phyloP scores from a whole-genome alignment of 176 grass and related monocot genomes.

The Tuctoria greenei region DNA sequence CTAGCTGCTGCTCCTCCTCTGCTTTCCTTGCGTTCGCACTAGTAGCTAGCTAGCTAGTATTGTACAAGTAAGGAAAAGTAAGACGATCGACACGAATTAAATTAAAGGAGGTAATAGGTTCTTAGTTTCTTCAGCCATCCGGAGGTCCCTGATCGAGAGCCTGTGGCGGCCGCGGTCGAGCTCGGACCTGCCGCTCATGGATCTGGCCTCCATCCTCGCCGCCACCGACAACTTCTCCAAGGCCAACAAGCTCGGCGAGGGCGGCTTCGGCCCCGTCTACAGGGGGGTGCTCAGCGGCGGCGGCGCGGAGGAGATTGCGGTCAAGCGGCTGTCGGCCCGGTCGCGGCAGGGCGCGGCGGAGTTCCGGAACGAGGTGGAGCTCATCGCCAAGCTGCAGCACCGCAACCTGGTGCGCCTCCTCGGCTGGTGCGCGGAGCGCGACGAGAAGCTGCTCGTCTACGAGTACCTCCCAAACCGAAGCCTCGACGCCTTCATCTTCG shows the following conservation, averaged over 20 bases:
- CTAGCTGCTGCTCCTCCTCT: neutral
- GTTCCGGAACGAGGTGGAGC: conserved; percentile 89
- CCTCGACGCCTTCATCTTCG: conserved; percentile 83
- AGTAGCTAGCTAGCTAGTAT: too few relatives aligned
- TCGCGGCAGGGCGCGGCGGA: conserved; percentile 71
- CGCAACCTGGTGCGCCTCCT: conserved; percentile 81
- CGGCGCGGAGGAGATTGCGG: conserved; percentile 63
- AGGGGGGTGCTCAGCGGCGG: conserved; percentile 61
- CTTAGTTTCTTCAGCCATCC: conserved; percentile 47
- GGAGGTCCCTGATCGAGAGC: conserved; percentile 55
- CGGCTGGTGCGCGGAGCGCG: conserved; percentile 76
- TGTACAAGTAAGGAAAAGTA: too few relatives aligned
- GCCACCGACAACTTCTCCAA: conserved; percentile 83
- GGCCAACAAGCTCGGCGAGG: conserved; percentile 88
- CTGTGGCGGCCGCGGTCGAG: conserved; percentile 56
- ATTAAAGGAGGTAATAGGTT: too few relatives aligned
- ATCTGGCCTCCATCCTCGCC: conserved; percentile 59
- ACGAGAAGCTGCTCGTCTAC: conserved; percentile 89
- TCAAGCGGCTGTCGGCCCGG: conserved; percentile 76
- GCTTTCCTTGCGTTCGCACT: neutral
- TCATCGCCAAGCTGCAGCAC: conserved; percentile 94
- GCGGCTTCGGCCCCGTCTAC: conserved; percentile 87
- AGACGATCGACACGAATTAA: too few relatives aligned
- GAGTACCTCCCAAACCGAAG: conserved; percentile 89
- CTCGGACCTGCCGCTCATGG: conserved; percentile 73